Percentiles rank a stretch among this genome's conserved stretches.
Evolutionary conservation across 2,329 filamentous ascomycete species (phyloP).

Genomic region (Diaporthe destruens): DNA sequence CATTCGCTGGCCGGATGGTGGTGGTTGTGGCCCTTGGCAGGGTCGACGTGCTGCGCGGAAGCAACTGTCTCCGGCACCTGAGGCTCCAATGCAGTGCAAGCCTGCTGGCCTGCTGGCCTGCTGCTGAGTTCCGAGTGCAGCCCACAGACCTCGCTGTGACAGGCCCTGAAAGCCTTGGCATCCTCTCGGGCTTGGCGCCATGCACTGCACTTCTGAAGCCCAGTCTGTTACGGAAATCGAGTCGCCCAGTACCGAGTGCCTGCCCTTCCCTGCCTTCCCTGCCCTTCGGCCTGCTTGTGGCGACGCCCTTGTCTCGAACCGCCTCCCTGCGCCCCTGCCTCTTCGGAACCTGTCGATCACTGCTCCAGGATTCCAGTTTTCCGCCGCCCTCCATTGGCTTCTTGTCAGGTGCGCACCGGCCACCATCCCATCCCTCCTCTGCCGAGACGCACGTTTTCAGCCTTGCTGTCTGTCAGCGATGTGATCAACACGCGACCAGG

Average conservation of each 20-base stretch:
- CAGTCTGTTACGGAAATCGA: slow-evolving; percentile 39
- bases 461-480: slow-evolving; percentile 32
- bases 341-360: slow-evolving; percentile 38
- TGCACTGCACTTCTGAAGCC: slow-evolving; percentile 39
- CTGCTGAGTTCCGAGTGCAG: neutral
- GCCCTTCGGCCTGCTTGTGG: slow-evolving; percentile 4
- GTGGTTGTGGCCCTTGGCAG: slow-evolving; percentile 21
- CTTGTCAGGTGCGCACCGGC: slow-evolving; percentile 6
- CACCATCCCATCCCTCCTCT: slow-evolving; percentile 26
- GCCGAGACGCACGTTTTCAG: slow-evolving; percentile 34
- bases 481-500: slow-evolving; percentile 28
- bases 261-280: too few species aligned
- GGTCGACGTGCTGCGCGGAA: slow-evolving; percentile 36
- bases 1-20: slow-evolving; percentile 43
- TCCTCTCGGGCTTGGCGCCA: slow-evolving; percentile 9
- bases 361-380: slow-evolving; percentile 34
- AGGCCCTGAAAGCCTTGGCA: slow-evolving; percentile 24
- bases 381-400: slow-evolving; percentile 19
- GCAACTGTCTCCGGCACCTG: slow-evolving; percentile 21
- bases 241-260: neutral
- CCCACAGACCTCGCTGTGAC: slow-evolving; percentile 29
- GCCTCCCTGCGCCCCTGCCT: slow-evolving; percentile 34
- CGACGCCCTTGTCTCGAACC: slow-evolving; percentile 30
- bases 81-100: slow-evolving; percentile 24
- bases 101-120: neutral